Conservation (phyloP, 2,329 filamentous ascomycete species). For the Remersonia thermophila region DNA sequence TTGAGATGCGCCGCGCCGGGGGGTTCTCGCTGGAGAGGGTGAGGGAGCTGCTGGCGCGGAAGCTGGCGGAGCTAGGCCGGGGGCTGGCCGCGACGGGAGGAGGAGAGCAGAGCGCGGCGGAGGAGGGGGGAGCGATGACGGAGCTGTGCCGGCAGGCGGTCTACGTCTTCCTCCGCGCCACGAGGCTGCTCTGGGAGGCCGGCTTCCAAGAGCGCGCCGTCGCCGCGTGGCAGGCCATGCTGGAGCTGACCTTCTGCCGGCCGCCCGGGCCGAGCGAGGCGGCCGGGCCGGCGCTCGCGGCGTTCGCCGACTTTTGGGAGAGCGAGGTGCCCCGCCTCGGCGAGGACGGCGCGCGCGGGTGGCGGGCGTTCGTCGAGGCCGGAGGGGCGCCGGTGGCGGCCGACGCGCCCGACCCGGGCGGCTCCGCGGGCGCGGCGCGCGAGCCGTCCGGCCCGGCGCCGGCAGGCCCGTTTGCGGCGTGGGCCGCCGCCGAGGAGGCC, state of each 20-base stretch:
- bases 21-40: slow-evolving; percentile 57
- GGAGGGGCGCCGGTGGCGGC: slow-evolving; percentile 17
- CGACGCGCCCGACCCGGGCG: no score
- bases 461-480: slow-evolving; percentile 37
- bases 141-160: slow-evolving; percentile 34
- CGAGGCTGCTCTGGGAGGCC: slow-evolving; percentile 59
- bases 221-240: slow-evolving; percentile 68
- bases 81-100: slow-evolving; percentile 2
- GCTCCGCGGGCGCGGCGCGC: no score
- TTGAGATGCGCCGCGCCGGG: slow-evolving; percentile 54
- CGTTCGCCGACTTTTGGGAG: slow-evolving; percentile 74
- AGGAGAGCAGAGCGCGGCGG: no score
- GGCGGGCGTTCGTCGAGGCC: slow-evolving; percentile 41
- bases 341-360: slow-evolving; percentile 58
- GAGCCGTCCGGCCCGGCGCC: slow-evolving; percentile 6
- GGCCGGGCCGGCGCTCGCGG: slow-evolving; percentile 19
- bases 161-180: slow-evolving; percentile 65
- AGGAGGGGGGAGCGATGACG: slow-evolving; percentile 3
- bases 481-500: slow-evolving; percentile 42
- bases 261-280: slow-evolving; percentile 28
- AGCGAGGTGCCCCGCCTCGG: slow-evolving; percentile 69
- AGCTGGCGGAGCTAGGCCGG: slow-evolving; percentile 3
- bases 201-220: slow-evolving; percentile 69
- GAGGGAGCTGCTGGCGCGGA: slow-evolving; percentile 28
- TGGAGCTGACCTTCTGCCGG: slow-evolving; percentile 59